Percentiles rank a stretch among this genome's conserved stretches.
These are phyloP conservation scores for Aspergillus fumigatiaffinis DNA, from an alignment of 2,329 filamentous ascomycete species.

Conservation along the genomic window DNA sequence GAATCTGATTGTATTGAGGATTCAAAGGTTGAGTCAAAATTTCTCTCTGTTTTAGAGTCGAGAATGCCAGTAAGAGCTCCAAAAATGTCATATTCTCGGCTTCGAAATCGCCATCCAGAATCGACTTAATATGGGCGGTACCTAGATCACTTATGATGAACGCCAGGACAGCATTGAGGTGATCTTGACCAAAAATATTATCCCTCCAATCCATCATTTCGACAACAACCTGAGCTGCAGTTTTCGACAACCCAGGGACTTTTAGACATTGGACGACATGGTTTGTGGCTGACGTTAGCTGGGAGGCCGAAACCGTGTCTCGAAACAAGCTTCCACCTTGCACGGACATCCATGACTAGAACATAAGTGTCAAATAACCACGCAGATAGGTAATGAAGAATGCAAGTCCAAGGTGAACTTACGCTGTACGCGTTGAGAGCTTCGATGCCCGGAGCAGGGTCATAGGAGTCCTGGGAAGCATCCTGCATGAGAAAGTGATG, in stretches of 20 bases:
- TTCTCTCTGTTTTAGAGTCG: constrained; percentile 26
- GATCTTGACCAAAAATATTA: constrained; percentile 22
- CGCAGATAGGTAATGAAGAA: neutral
- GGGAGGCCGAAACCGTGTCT: constrained; percentile 15
- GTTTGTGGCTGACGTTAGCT: constrained; percentile 20
- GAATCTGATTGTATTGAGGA: constrained; percentile 30
- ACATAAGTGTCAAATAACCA: constrained; percentile 4
- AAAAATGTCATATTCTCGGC: constrained; percentile 37
- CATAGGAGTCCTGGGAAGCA: constrained; percentile 13
- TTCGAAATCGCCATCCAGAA: constrained; percentile 35
- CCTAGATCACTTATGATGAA: constrained; percentile 34
- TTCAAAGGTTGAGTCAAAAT: constrained; percentile 29
- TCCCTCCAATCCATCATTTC: constrained; percentile 30
- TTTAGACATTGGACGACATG: constrained; percentile 24
- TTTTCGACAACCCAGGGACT: constrained; percentile 23
- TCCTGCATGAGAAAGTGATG: constrained; percentile 27
- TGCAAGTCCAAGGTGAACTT: constrained; percentile 9
- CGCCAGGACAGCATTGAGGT: constrained; percentile 26
- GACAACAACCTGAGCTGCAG: constrained; percentile 32
- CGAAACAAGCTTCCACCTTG: constrained; percentile 23
- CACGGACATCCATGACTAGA: constrained; percentile 34
- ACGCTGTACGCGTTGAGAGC: constrained; percentile 37
- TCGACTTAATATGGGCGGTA: constrained; percentile 26
- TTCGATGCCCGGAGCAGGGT: constrained; percentile 25
- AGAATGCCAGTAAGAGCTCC: constrained; percentile 38